Evolutionary conservation across 1,284 basidiomycete genomes (phyloP), one percentile per base, ranked within the genome.

Genomic region (Heimioporus punctisporus): DNA sequence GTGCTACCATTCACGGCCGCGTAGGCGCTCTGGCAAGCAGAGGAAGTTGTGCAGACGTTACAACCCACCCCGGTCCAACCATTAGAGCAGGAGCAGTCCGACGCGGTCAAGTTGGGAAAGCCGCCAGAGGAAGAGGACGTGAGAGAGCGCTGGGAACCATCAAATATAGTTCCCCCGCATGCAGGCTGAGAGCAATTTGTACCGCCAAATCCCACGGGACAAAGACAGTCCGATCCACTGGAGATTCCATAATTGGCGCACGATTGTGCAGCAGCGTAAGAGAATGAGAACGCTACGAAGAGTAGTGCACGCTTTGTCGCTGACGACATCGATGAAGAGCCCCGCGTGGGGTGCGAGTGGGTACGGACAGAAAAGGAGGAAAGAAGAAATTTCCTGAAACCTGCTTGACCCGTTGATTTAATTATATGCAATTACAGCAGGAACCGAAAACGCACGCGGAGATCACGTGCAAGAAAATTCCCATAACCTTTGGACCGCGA

Each of bases 1-100:
- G 73, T 55, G 25, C 72, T 71, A 15, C 72, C 73, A 19, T 68
- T 74, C 19, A 77, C 73, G 17, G 76, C 69, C 40, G 76, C 64
- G 63, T 78, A 85, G 2, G 76, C 88, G 28, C 64, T 68, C 64
- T 87, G 84, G 64, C 89, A 92, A 1, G 85, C 84, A 56, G 72
- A 77, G 2, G 83, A 68, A 19, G 72, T 80, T 59, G 81, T 77
- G 63, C 90, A 92, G 30, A 90, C 86, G 58, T 93, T 92, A 71
- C 93, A 95, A 0, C 83, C 88, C 0, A 80, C 80, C 4, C 93
- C 93, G 1, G 75, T 76, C 92, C 92, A 95, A 1, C 88, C 92
- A 49, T 66, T 65, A 55, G 83, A 72, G 68, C 93, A 95, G 0
- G 77, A 72, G 63, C 93, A 95, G 5, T 71, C 74, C 21, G 82